Evolutionary conservation across 148 eudicot species (phyloP).

Genomic region (Limonium bicolor): DNA sequence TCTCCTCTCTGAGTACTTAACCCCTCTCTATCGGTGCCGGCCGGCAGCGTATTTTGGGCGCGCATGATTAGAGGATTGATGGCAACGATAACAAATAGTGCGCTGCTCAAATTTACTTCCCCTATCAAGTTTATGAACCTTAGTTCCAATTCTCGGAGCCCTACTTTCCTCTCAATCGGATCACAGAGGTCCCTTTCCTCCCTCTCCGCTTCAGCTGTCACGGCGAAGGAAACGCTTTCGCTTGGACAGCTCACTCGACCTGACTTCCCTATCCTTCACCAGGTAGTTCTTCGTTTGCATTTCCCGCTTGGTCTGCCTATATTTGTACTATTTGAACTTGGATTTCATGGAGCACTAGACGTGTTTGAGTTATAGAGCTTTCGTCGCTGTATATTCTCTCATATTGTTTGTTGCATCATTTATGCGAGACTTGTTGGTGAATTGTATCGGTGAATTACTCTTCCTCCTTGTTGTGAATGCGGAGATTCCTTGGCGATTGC

Average conservation of each 20-base stretch:
- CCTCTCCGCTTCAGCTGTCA: conserved; percentile 12
- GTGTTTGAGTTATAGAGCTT: neutral
- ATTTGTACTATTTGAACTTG: neutral
- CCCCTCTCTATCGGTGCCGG: too few species aligned
- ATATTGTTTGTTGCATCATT: too few species aligned
- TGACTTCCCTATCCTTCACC: conserved; percentile 80
- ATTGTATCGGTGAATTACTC: too few species aligned
- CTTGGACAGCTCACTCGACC: conserved; percentile 65
- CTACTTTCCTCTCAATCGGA: conserved; percentile 9
- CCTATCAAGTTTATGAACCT: conserved; percentile 22
- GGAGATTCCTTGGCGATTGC: too few species aligned
- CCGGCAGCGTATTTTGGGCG: too few species aligned
- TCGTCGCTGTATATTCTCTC: too few species aligned
- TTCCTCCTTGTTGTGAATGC: too few species aligned
- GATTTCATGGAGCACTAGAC: neutral
- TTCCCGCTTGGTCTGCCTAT: neutral
- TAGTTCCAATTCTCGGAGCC: conserved; percentile 8
- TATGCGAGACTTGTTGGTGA: too few species aligned
- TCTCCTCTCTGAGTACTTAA: too few species aligned
- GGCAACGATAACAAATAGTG: conserved; percentile 23
- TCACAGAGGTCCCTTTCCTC: conserved; percentile 10
- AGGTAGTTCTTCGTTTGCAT: conserved; percentile 21
- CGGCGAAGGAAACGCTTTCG: conserved; percentile 21
- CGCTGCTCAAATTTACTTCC: conserved; percentile 22
- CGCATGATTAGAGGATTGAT: conserved; percentile 5